A percentile compares a stretch with the other conserved stretches of the same genome.
Conservation (phyloP, 1,284 basidiomycete species). For the Cryptococcus sp. region DNA sequence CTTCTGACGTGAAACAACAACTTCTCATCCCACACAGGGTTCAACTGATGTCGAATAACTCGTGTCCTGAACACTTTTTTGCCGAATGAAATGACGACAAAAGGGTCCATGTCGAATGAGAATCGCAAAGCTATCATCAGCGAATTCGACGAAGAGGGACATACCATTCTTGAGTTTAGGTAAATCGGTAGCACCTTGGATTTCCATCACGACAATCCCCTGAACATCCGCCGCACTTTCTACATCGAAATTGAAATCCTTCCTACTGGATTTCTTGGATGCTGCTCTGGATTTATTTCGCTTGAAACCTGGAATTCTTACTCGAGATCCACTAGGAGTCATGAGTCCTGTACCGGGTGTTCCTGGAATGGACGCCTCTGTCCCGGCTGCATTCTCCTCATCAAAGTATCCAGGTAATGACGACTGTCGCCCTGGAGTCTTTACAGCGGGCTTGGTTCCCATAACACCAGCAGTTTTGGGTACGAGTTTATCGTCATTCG, state of each 20-base stretch:
- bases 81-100: conserved; percentile 90
- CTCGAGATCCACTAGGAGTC: conserved; percentile 27
- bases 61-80: conserved; percentile 95
- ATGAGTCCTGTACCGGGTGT: conserved; percentile 17
- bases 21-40: conserved; percentile 93
- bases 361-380: conserved; percentile 7
- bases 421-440: conserved; percentile 11
- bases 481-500: conserved; percentile 2
- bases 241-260: conserved; percentile 63
- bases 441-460: not conserved
- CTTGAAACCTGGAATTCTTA: conserved; percentile 21
- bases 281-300: conserved; percentile 13
- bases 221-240: conserved; percentile 66
- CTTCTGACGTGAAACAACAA: conserved; percentile 89
- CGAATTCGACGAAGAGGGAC: conserved; percentile 36
- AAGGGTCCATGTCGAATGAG: conserved; percentile 85
- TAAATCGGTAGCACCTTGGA: conserved; percentile 70
- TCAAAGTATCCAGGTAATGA: conserved; percentile 18
- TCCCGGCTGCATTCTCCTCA: not conserved
- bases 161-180: conserved; percentile 80
- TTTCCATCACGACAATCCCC: conserved; percentile 84
- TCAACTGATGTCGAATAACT: conserved; percentile 79
- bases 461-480: not conserved
- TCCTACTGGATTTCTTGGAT: conserved; percentile 26
- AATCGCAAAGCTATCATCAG: conserved; percentile 32